A percentile compares a stretch with the other conserved stretches of the same genome.
phyloP scores from a whole-genome alignment of 2,329 filamentous ascomycete species.

The Canariomyces notabilis region DNA sequence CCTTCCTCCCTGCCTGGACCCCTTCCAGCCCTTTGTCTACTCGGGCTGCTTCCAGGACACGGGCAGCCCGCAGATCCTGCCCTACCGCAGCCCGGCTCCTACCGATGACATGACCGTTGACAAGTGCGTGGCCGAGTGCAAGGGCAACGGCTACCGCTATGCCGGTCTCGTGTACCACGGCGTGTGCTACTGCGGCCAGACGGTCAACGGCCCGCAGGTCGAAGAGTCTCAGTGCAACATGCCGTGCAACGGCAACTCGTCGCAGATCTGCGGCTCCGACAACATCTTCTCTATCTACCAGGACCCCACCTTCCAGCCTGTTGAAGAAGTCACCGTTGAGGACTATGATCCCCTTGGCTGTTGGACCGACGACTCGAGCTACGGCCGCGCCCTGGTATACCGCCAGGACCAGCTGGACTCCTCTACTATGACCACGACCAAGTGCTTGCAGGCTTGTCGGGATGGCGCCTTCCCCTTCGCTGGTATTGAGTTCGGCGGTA shows the following conservation, averaged over 20 bases:
- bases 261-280: conserved; percentile 44
- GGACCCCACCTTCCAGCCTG: conserved; percentile 43
- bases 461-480: conserved; percentile 43
- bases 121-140: conserved; percentile 45
- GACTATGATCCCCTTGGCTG: conserved; percentile 60
- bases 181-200: conserved; percentile 49
- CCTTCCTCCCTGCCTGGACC: conserved; percentile 40
- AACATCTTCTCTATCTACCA: conserved; percentile 44
- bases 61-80: conserved; percentile 33
- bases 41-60: conserved; percentile 44
- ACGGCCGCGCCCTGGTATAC: conserved; percentile 43
- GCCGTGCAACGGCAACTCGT: conserved; percentile 43
- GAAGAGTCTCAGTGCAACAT: conserved; percentile 52
- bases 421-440: conserved; percentile 37
- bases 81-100: conserved; percentile 34
- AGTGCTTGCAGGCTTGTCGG: conserved; percentile 40
- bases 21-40: conserved; percentile 44
- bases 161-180: conserved; percentile 49
- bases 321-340: conserved; percentile 42
- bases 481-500: conserved; percentile 41
- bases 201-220: conserved; percentile 48
- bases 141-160: conserved; percentile 46
- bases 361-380: conserved; percentile 43
- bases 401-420: conserved; percentile 35
- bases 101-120: conserved; percentile 41